A percentile compares a stretch with the other conserved stretches of the same genome.
These are phyloP conservation scores for Globisporangium echinulatum DNA, from an alignment of 352 stramenopile genomes.

Conservation along the genomic window DNA sequence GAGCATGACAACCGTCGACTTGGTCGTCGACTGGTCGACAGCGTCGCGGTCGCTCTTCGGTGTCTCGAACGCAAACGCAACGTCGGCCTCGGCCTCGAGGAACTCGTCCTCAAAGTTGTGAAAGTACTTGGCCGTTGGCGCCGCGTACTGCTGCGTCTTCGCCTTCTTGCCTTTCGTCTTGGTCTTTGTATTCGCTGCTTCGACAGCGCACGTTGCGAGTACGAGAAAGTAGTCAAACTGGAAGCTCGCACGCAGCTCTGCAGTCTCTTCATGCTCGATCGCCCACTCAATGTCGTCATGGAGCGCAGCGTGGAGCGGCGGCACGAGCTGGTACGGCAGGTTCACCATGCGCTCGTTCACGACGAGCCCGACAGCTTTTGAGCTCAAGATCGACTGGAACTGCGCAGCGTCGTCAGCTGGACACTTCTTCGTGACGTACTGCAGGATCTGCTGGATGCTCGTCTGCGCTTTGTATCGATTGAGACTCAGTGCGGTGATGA, in stretches of 20 bases:
- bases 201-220: slow-evolving; percentile 54
- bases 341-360: slow-evolving; percentile 86
- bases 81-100: slow-evolving; percentile 61
- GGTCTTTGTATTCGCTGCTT: slow-evolving; percentile 29
- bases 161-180: slow-evolving; percentile 64
- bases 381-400: slow-evolving; percentile 55
- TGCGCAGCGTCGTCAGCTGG: slow-evolving; percentile 32
- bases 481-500: slow-evolving; percentile 76
- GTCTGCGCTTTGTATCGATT: slow-evolving; percentile 37
- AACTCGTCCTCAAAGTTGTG: slow-evolving; percentile 88
- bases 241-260: slow-evolving; percentile 58
- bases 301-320: slow-evolving; percentile 67
- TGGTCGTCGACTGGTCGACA: slow-evolving; percentile 47
- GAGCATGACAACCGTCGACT: slow-evolving; percentile 73
- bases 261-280: slow-evolving; percentile 59
- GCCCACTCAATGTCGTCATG: slow-evolving; percentile 86
- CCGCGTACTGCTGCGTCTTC: slow-evolving; percentile 63
- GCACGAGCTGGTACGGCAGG: slow-evolving; percentile 80
- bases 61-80: slow-evolving; percentile 68
- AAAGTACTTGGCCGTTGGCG: slow-evolving; percentile 62
- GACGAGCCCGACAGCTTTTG: slow-evolving; percentile 59
- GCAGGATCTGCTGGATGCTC: slow-evolving; percentile 68
- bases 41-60: slow-evolving; percentile 56
- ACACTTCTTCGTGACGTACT: slow-evolving; percentile 76
- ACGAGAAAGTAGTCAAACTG: slow-evolving; percentile 83